phyloP scores from a whole-genome alignment of 768 basidiomycete genomes.

The Myochromella boudieri region DNA sequence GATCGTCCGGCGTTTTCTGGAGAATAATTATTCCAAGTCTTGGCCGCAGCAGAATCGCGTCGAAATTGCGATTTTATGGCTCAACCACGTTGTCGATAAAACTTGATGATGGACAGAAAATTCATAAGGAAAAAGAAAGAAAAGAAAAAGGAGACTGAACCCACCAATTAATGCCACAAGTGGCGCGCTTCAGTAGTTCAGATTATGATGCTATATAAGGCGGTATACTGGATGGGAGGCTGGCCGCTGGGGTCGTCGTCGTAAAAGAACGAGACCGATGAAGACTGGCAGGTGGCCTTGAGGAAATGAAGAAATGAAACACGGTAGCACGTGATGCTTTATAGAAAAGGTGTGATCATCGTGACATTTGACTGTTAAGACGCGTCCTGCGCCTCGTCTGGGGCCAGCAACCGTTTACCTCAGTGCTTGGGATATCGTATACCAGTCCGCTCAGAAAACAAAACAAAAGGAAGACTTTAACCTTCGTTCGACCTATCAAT shows the following conservation, averaged over 20 bases:
- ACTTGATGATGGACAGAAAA: neutral
- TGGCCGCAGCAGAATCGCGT: neutral
- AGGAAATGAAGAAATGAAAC: conserved; percentile 12
- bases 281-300: conserved; percentile 1
- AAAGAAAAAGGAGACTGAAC: neutral
- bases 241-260: conserved; percentile 1
- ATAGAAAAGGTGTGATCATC: conserved; percentile 6
- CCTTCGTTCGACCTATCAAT: too few relatives aligned
- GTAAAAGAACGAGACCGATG: neutral
- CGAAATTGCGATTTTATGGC: neutral
- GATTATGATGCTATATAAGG: neutral
- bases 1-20: too few relatives aligned
- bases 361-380: too few relatives aligned
- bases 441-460: too few relatives aligned
- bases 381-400: too few relatives aligned
- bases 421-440: too few relatives aligned
- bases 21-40: too few relatives aligned
- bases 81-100: neutral
- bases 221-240: conserved; percentile 3
- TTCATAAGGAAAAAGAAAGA: neutral
- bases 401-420: too few relatives aligned
- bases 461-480: too few relatives aligned
- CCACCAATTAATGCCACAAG: conserved; percentile 5
- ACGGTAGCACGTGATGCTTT: conserved; percentile 10
- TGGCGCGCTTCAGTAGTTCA: neutral